Evolutionary conservation across 1,284 basidiomycete species (phyloP), one percentile per base, ranked within the genome.

Genomic region (Malassezia cuniculi): DNA sequence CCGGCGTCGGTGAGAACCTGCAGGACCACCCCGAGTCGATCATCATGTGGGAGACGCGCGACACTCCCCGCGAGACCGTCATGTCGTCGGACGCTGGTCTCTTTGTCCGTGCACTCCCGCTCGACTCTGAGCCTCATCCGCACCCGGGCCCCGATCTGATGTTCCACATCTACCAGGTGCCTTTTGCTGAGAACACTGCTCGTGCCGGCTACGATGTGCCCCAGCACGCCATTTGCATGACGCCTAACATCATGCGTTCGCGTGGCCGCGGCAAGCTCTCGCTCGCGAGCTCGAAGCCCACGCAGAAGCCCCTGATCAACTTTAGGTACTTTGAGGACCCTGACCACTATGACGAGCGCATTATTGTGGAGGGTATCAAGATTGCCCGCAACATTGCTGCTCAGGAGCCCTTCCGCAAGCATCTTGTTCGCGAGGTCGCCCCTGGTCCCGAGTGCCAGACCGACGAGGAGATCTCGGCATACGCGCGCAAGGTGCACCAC

Each of bases 341-440:
- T 33, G 61, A 73, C 28, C 62, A 69, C 36, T 70, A 74, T 52
- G 75, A 76, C 66, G 57, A 62, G 55, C 51, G 65, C 22, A 54
- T 73, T 9, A 54, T 75, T 35, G 61, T 76, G 16, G 74, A 77
- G 50, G 69, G 69, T 16, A 60, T 75, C 48, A 77, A 77, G 48
- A 74, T 72, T 47, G 67, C 69, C 4, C 59, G 74, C 14, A 68
- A 62, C 30, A 61, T 77, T 26, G 63, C 68, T 0, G 42, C 71
- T 10, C 68, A 68, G 6, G 66, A 69, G 29, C 74, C 74, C 1
- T 69, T 75, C 54, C 55, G 56, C 28, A 42, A 59, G 36, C 65
- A 67, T 38, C 47, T 68, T 3, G 44, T 68, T 43, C 58, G 79
- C 63, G 67, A 69, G 36, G 43, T 69, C 6, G 67, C 67, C 3